These are phyloP conservation scores for Sugiyamaella novakii DNA, from an alignment of 1,139 yeast species.

Conservation along the genomic window DNA sequence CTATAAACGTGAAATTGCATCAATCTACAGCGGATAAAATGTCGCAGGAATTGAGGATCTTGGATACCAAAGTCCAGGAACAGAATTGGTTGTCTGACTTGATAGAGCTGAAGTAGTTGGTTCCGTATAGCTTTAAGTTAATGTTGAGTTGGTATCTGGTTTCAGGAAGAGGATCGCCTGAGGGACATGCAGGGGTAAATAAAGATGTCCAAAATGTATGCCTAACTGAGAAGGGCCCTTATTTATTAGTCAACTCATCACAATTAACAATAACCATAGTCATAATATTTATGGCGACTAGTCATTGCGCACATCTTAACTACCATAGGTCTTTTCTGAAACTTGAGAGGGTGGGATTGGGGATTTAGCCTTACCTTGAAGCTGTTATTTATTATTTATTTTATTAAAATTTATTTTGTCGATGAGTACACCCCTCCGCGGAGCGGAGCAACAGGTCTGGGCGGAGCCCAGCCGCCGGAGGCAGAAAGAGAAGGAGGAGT, in stretches of 20 bases:
- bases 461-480: too few species aligned
- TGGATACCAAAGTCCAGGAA: not conserved
- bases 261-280: too few species aligned
- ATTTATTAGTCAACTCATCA: too few species aligned
- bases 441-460: too few species aligned
- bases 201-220: constrained; percentile 1
- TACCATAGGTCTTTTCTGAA: not conserved
- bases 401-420: not conserved
- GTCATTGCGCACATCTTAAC: not conserved
- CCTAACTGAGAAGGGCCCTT: too few species aligned
- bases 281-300: not conserved
- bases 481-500: too few species aligned
- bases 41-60: not conserved
- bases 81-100: not conserved
- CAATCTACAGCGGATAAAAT: too few species aligned
- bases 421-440: too few species aligned
- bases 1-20: not conserved
- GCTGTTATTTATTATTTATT: constrained; percentile 3
- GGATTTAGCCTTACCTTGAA: not conserved
- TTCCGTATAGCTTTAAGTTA: not conserved
- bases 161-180: constrained; percentile 4
- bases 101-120: too few species aligned
- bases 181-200: constrained; percentile 2
- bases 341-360: constrained; percentile 2
- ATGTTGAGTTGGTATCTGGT: not conserved